Evolutionary conservation across 257 asterid species (phyloP).

Genomic region (Solanum ahanhuiri): DNA sequence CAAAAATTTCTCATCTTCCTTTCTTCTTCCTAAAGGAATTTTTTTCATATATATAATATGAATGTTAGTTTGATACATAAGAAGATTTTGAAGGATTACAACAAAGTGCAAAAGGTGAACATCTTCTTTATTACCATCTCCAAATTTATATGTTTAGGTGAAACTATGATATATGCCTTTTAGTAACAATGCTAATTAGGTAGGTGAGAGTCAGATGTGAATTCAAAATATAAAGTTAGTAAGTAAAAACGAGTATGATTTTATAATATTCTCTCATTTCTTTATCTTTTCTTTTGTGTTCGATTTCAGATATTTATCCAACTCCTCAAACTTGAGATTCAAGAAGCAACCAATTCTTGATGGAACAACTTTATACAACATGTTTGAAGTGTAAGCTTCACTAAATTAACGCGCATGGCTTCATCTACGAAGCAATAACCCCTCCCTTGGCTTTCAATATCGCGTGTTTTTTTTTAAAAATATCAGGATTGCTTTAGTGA

Average conservation of each 20-base stretch:
- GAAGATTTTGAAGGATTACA: background rate
- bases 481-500: background rate
- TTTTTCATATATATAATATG: too few relatives aligned
- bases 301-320: background rate
- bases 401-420: background rate
- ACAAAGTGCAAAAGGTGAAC: background rate
- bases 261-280: background rate
- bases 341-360: background rate
- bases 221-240: background rate
- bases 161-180: background rate
- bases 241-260: background rate
- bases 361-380: background rate
- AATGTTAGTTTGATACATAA: background rate
- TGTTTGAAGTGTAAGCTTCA: background rate
- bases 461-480: too few relatives aligned
- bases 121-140: background rate
- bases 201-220: background rate
- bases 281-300: background rate
- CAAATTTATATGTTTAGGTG: background rate
- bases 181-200: too few relatives aligned
- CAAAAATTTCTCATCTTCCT: background rate
- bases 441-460: too few relatives aligned
- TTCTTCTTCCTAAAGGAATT: background rate
- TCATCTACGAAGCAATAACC: too few relatives aligned
- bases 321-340: background rate